Conservation (phyloP, 2,329 filamentous ascomycete genomes). For the Claviceps quebecensis region DNA sequence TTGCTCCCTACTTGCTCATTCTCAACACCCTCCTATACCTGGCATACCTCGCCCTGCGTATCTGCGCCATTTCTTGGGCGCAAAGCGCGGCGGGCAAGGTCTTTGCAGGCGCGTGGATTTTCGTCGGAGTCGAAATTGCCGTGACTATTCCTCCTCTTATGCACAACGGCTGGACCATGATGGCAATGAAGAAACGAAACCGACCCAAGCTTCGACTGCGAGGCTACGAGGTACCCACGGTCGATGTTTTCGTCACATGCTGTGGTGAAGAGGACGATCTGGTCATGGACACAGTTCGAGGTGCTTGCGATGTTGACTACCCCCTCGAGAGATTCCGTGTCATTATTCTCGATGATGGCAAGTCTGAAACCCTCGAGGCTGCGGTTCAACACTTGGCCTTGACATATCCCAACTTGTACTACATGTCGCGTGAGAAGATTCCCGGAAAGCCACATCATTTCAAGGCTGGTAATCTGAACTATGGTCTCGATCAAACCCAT, state of each 20-base stretch:
- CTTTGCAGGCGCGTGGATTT: conserved; percentile 41
- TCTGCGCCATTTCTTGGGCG: conserved; percentile 37
- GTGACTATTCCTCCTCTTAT: conserved; percentile 39
- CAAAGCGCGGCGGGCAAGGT: conserved; percentile 25
- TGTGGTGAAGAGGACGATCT: conserved; percentile 43
- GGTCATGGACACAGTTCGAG: conserved; percentile 42
- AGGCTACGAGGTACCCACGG: conserved; percentile 34
- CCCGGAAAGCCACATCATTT: conserved; percentile 39
- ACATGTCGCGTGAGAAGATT: conserved; percentile 36
- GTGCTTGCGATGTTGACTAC: conserved; percentile 40
- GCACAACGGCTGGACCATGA: conserved; percentile 45
- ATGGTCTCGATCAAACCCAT: conserved; percentile 36
- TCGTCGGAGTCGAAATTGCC: conserved; percentile 40
- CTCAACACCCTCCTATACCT: conserved; percentile 29
- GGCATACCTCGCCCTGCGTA: conserved; percentile 34
- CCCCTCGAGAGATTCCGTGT: conserved; percentile 38
- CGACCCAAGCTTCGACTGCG: conserved; percentile 38
- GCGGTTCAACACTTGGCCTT: conserved; percentile 23
- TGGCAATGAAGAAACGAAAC: conserved; percentile 38
- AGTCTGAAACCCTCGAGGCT: conserved; percentile 27
- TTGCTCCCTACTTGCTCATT: conserved; percentile 26
- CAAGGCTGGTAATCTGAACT: conserved; percentile 52
- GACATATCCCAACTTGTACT: conserved; percentile 34
- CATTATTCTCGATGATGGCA: conserved; percentile 41
- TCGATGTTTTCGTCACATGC: conserved; percentile 43